Base-by-base conservation (phyloP, 2,329 filamentous ascomycete genomes). In the Metarhizium sp. region DNA sequence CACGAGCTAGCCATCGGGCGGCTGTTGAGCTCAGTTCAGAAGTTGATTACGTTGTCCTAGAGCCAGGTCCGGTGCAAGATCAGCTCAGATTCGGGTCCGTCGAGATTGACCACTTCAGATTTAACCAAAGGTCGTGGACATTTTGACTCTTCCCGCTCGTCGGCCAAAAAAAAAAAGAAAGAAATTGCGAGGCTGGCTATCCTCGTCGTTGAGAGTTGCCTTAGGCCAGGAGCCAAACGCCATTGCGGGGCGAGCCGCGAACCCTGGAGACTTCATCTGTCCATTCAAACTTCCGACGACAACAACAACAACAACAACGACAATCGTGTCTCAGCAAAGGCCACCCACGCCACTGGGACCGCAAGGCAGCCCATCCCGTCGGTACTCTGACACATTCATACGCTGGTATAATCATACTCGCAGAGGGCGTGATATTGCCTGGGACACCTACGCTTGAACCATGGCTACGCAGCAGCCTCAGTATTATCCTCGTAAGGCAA, bases 401-500 rank as follows among this genome's bases (percentile, higher is more conserved):
- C 25, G 25, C 25, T 25, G 25, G 25, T 25, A 25, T 25, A 25
- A 25, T 25, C 25, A 4, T 4, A 25, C 25, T 25, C 25, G 25
- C 25, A 25, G 25, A 25, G 25, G 42, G 10, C 7, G n/a, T 45
- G n/a, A 13, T 25, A 45, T 20, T 45, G 42, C 42, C 42, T 20
- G 42, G 4, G 18, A 45, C 16, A 45, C 42, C 32, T 7, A 16
- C 42, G 16, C 18, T 14, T 14, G 13, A 48, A 13, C 38, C 38
- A 40, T 40, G 38, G 38, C 38, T 40, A 16, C 38, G 38, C 38
- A 40, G 53, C 67, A 69, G 46, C 64, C 68, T 52, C 71, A 54
- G 50, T 70, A 54, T 3, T 78, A 78, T 63, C 75, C 76, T 58
- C 76, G 76, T 78, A 66, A 64, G 74, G 66, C 45, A 47, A 48